Evolutionary conservation across 768 basidiomycete genomes (phyloP).

Genomic region (Antrodiella citrinella): DNA sequence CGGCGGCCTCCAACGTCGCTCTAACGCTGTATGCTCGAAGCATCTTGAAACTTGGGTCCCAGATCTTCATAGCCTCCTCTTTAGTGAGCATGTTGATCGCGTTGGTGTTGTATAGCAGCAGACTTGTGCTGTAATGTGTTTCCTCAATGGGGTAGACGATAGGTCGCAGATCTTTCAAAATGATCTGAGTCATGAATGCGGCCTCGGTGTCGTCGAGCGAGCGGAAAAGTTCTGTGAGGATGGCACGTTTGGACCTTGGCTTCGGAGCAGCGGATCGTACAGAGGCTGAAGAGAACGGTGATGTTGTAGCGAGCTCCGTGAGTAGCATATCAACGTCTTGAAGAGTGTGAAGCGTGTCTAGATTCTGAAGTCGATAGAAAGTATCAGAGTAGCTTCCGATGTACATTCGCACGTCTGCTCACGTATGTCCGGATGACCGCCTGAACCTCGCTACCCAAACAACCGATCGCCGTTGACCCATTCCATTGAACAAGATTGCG

Average conservation of each 20-base stretch:
- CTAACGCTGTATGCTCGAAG: constrained; percentile 42
- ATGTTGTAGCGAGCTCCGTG: constrained; percentile 66
- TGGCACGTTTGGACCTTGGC: constrained; percentile 24
- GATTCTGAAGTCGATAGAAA: neutral
- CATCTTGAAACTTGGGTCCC: constrained; percentile 58
- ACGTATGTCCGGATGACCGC: constrained; percentile 30
- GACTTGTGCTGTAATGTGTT: constrained; percentile 38
- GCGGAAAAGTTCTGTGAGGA: constrained; percentile 53
- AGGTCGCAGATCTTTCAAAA: constrained; percentile 81
- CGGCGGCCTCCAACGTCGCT: constrained; percentile 54
- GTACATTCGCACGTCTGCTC: neutral
- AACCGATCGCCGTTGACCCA: constrained; percentile 42
- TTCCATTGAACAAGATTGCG: constrained; percentile 30
- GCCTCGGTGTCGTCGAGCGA: constrained; percentile 55
- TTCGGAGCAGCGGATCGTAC: constrained; percentile 29
- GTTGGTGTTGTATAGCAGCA: constrained; percentile 48
- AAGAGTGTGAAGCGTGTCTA: constrained; percentile 19
- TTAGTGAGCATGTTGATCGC: constrained; percentile 48
- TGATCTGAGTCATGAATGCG: constrained; percentile 73
- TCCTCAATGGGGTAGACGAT: constrained; percentile 61
- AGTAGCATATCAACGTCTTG: constrained; percentile 57
- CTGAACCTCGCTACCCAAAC: constrained; percentile 62
- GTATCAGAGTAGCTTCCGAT: neutral
- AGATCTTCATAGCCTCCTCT: constrained; percentile 59
- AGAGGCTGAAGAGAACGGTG: constrained; percentile 47